Evolutionary conservation across 2,329 filamentous ascomycete genomes (phyloP).

Genomic region (Epichloe brachyelytri): DNA sequence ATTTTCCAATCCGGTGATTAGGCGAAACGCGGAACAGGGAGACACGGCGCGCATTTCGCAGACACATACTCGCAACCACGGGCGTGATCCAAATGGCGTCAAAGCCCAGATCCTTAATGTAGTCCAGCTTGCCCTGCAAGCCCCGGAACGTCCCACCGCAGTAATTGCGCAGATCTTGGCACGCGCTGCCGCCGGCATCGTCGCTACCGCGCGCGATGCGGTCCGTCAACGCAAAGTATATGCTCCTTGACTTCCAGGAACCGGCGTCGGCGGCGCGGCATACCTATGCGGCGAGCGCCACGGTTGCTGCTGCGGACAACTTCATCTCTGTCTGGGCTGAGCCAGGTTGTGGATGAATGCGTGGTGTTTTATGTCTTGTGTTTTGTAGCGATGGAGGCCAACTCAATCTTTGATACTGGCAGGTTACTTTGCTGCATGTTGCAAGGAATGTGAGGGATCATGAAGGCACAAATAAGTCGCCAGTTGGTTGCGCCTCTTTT

Average conservation of each 20-base stretch:
- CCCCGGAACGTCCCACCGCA: constrained; percentile 50
- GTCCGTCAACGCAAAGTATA: constrained; percentile 47
- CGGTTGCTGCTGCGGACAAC: not conserved
- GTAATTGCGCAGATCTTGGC: constrained; percentile 31
- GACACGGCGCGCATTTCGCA: too few species aligned
- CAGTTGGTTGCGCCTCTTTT: too few species aligned
- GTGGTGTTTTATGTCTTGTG: not conserved
- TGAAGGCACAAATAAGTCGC: too few species aligned
- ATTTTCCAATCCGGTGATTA: not conserved
- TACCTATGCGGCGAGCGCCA: not conserved
- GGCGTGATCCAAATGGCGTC: constrained; percentile 47
- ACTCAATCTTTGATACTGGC: too few species aligned
- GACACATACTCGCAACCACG: constrained; percentile 30
- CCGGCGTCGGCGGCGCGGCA: constrained; percentile 19
- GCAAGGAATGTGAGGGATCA: too few species aligned
- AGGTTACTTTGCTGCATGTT: too few species aligned
- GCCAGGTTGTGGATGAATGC: not conserved
- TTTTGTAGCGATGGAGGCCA: too few species aligned
- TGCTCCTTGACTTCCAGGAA: constrained; percentile 40
- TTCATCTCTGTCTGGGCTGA: not conserved
- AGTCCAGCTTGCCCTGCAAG: constrained; percentile 45
- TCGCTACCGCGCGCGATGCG: constrained; percentile 34
- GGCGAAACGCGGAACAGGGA: not conserved
- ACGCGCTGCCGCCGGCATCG: constrained; percentile 30
- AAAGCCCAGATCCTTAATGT: constrained; percentile 49